phyloP scores from a whole-genome alignment of 345 rosid genomes.

The Sonneratia alba region DNA sequence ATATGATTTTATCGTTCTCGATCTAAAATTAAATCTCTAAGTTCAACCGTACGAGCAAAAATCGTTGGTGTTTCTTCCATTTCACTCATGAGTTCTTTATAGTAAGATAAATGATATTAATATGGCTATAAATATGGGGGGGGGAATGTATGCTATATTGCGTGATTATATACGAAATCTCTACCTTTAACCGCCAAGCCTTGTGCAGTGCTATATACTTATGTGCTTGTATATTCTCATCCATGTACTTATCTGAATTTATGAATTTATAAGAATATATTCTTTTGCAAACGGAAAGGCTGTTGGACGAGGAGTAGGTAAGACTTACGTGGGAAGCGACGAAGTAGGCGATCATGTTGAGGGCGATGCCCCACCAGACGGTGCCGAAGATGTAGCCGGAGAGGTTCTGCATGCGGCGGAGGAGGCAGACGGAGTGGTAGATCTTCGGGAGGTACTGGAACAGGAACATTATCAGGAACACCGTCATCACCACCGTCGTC shows the following conservation, averaged over 20 bases:
- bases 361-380: slow-evolving; percentile 95
- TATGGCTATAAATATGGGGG: no score
- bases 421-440: slow-evolving; percentile 71
- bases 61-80: no score
- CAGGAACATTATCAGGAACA: slow-evolving; percentile 55
- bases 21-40: no score
- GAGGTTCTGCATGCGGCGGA: slow-evolving; percentile 76
- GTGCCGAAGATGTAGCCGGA: slow-evolving; percentile 96
- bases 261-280: no score
- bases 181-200: neutral
- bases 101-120: no score
- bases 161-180: neutral
- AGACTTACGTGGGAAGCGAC: slow-evolving; percentile 87
- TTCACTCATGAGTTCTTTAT: no score
- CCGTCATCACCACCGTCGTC: slow-evolving; percentile 54
- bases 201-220: no score
- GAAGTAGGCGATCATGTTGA: slow-evolving; percentile 86
- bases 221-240: neutral
- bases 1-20: no score
- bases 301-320: no score
- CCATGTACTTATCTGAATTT: no score
- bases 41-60: no score
- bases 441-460: slow-evolving; percentile 95
- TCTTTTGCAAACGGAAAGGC: neutral
- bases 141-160: no score